A percentile compares a stretch with the other conserved stretches of the same genome.
These are phyloP conservation scores for Guyanaporus albipodus DNA, from an alignment of 768 basidiomycete genomes.

Conservation along the genomic window DNA sequence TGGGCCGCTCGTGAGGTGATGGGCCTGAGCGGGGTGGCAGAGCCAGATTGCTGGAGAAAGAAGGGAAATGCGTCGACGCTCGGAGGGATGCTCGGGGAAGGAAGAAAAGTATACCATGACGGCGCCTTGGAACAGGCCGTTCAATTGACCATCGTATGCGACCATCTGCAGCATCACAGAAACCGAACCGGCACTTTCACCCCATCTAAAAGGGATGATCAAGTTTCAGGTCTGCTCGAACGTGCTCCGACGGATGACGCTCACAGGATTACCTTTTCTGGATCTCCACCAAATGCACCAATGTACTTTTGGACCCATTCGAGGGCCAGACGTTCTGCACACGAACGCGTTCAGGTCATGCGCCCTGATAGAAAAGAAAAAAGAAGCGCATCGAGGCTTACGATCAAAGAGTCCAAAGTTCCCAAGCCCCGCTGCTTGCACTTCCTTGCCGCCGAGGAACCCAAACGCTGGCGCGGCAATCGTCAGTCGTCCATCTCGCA, in stretches of 20 bases:
- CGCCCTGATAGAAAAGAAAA: neutral
- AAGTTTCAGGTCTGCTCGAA: neutral
- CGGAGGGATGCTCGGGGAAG: neutral
- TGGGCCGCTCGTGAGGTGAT: slow-evolving; percentile 7
- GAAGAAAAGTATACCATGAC: slow-evolving; percentile 9
- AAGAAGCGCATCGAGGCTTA: neutral
- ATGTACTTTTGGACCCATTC: slow-evolving; percentile 3
- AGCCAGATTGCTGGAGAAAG: slow-evolving; percentile 17
- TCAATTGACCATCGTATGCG: slow-evolving; percentile 1
- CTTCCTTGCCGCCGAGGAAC: slow-evolving; percentile 24
- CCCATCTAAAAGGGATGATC: neutral
- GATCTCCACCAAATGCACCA: neutral
- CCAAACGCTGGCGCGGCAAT: slow-evolving; percentile 18
- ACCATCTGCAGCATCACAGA: slow-evolving; percentile 3
- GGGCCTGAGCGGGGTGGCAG: slow-evolving; percentile 3
- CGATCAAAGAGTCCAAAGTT: slow-evolving; percentile 31
- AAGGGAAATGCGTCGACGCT: neutral
- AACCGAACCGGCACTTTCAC: neutral
- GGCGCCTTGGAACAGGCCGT: slow-evolving; percentile 18
- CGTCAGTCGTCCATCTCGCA: neutral
- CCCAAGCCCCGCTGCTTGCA: neutral
- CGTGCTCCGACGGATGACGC: neutral
- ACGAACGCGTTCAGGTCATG: neutral
- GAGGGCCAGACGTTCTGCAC: slow-evolving; percentile 1
- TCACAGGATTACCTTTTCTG: slow-evolving; percentile 12